Conservation (phyloP, 768 basidiomycete genomes). For the Cyathus striatus region DNA sequence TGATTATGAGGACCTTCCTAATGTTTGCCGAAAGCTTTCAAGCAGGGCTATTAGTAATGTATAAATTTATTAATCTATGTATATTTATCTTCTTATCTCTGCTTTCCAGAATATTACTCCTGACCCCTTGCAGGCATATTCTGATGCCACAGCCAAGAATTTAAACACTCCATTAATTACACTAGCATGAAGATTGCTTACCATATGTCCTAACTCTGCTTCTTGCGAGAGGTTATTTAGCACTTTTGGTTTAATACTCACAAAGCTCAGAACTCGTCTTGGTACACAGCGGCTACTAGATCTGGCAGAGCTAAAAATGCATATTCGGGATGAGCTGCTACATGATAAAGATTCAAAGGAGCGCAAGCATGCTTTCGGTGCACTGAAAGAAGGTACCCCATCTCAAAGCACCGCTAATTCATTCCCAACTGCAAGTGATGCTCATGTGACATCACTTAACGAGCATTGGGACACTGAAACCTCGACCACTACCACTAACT, state of each 20-base stretch:
- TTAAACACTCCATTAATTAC: constrained; percentile 8
- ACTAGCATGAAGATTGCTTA: constrained; percentile 14
- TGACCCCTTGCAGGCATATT: background rate
- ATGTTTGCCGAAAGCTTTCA: background rate
- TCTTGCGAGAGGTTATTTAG: constrained; percentile 25
- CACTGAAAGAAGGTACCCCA: too few relatives aligned
- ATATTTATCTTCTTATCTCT: constrained; percentile 12
- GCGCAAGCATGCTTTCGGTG: too few relatives aligned
- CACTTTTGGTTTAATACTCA: constrained; percentile 21
- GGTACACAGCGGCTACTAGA: constrained; percentile 11
- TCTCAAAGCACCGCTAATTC: too few relatives aligned
- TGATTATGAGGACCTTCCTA: constrained; percentile 1
- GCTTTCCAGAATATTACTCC: constrained; percentile 6
- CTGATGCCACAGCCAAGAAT: too few relatives aligned
- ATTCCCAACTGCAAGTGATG: too few relatives aligned
- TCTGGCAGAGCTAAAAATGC: constrained; percentile 21
- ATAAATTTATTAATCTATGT: constrained; percentile 4
- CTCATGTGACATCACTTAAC: too few relatives aligned
- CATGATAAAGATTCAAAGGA: too few relatives aligned
- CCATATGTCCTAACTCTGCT: constrained; percentile 22
- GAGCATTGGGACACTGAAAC: too few relatives aligned
- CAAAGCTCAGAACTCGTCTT: constrained; percentile 16
- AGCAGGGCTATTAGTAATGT: constrained; percentile 8
- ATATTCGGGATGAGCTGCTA: constrained; percentile 21
- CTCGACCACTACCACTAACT: too few relatives aligned